Percentiles rank a stretch among this genome's conserved stretches.
Evolutionary conservation across 208 protist genomes (phyloP).

Genomic region (Zelonia costaricensis): DNA sequence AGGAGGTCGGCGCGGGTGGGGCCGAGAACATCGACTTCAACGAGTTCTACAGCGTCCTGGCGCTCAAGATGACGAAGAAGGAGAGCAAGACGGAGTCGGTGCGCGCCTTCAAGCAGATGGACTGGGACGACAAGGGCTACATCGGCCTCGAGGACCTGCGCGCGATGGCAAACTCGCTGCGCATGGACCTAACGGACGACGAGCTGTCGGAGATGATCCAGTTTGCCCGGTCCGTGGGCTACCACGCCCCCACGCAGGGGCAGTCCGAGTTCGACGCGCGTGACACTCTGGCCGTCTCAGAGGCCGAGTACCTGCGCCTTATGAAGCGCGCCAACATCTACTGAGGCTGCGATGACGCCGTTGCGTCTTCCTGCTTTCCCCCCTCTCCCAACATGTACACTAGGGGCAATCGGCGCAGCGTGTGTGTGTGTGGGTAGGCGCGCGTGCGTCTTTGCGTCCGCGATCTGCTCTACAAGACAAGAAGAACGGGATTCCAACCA

Average conservation of each 20-base stretch:
- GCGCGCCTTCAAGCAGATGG: slow-evolving; percentile 93
- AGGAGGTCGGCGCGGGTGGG: slow-evolving; percentile 59
- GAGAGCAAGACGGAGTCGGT: slow-evolving; percentile 86
- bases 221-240: slow-evolving; percentile 80
- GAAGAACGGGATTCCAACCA: too few relatives aligned
- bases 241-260: slow-evolving; percentile 22
- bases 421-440: too few relatives aligned
- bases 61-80: slow-evolving; percentile 78
- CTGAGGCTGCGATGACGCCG: slow-evolving; percentile 31
- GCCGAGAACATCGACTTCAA: slow-evolving; percentile 90
- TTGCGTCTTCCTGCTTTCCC: too few relatives aligned
- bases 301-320: slow-evolving; percentile 95
- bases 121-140: slow-evolving; percentile 91
- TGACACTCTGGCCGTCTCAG: slow-evolving; percentile 74
- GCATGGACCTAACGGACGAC: slow-evolving; percentile 95
- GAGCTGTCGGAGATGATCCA: slow-evolving; percentile 97
- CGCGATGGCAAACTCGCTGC: slow-evolving; percentile 86
- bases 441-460: too few relatives aligned
- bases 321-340: slow-evolving; percentile 96
- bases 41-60: slow-evolving; percentile 87
- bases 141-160: slow-evolving; percentile 96
- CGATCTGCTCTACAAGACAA: too few relatives aligned
- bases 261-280: slow-evolving; percentile 62
- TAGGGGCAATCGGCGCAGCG: too few relatives aligned
- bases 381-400: too few relatives aligned